A percentile compares a stretch with the other conserved stretches of the same genome.
These are phyloP conservation scores for Helotiales sp. DNA, from an alignment of 2,329 filamentous ascomycete species.

Conservation along the genomic window DNA sequence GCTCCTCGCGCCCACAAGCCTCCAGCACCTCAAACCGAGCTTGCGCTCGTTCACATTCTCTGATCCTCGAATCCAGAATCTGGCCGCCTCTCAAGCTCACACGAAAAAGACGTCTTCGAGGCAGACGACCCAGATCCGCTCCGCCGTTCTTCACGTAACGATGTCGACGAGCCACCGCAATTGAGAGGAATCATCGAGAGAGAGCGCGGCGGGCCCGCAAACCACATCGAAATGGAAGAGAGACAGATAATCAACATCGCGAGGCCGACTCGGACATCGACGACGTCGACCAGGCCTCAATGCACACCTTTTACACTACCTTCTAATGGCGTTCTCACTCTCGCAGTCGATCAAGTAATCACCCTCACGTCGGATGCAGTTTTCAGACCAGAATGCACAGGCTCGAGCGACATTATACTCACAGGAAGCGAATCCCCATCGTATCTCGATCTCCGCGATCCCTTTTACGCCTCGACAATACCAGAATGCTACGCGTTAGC, in stretches of 20 bases:
- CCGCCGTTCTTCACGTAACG: neutral
- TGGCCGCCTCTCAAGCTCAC: no score
- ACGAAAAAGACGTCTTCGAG: neutral
- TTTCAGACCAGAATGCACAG: constrained; percentile 50
- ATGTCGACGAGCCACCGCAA: constrained; percentile 22
- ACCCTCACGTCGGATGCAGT: constrained; percentile 48
- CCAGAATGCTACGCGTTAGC: constrained; percentile 93
- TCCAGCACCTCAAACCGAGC: no score
- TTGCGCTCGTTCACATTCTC: no score
- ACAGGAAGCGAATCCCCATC: constrained; percentile 22
- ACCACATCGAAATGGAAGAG: constrained; percentile 29
- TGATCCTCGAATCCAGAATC: no score
- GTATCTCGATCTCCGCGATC: constrained; percentile 65
- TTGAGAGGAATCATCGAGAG: constrained; percentile 16
- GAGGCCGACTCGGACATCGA: constrained; percentile 34
- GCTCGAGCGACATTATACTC: constrained; percentile 33
- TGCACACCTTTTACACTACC: constrained; percentile 65
- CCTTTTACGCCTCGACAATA: constrained; percentile 91
- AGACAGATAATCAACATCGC: constrained; percentile 33
- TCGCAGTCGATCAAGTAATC: constrained; percentile 38
- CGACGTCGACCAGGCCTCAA: constrained; percentile 42
- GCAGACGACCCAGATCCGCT: neutral
- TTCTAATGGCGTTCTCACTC: constrained; percentile 51
- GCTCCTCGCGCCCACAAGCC: no score
- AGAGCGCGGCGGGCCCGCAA: constrained; percentile 31